Conservation (phyloP, 106 monocot species). For the Hemerocallis citrina region DNA sequence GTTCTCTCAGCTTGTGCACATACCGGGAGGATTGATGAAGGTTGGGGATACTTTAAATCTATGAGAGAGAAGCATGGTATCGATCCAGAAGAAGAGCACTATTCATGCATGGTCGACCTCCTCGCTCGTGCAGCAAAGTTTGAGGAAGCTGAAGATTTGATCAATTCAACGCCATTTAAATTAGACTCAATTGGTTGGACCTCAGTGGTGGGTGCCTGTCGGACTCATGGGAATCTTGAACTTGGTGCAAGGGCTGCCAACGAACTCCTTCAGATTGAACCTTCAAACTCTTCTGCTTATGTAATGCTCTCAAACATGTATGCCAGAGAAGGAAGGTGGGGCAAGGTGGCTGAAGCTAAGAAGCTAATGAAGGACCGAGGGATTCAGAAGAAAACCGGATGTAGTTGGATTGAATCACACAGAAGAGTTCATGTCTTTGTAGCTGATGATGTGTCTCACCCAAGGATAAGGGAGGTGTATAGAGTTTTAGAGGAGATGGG, state of each 20-base stretch:
- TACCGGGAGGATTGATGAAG: constrained; percentile 28
- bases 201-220: constrained; percentile 41
- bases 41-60: constrained; percentile 29
- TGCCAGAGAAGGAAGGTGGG: no score
- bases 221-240: constrained; percentile 37
- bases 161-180: constrained; percentile 41
- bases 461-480: constrained; percentile 5
- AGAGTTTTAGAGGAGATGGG: constrained; percentile 4
- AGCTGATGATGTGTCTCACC: constrained; percentile 34
- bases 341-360: constrained; percentile 23
- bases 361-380: constrained; percentile 41
- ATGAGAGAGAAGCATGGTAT: constrained; percentile 28
- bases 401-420: constrained; percentile 56
- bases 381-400: constrained; percentile 40
- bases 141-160: constrained; percentile 28
- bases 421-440: constrained; percentile 52
- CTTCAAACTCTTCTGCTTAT: constrained; percentile 42
- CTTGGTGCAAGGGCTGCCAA: constrained; percentile 40
- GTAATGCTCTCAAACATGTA: constrained; percentile 45
- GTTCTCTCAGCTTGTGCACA: constrained; percentile 61
- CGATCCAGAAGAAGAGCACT: constrained; percentile 28
- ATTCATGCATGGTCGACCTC: no score
- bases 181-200: constrained; percentile 42
- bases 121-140: constrained; percentile 48
- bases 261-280: constrained; percentile 31